Base-by-base conservation (phyloP, 75 land plant species). In the Gnetum montanum region DNA sequence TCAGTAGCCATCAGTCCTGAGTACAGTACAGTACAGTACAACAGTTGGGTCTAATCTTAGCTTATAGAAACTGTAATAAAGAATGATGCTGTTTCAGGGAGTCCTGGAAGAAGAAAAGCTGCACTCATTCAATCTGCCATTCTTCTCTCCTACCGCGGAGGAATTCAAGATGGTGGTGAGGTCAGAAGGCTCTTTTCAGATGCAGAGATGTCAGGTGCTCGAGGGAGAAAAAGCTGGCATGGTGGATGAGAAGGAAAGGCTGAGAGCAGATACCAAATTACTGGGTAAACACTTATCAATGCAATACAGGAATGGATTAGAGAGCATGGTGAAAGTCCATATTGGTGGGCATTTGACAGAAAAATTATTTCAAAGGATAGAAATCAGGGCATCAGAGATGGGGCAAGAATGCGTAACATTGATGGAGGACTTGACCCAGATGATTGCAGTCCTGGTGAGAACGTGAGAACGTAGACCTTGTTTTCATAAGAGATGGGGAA, bases 91-190 rank as follows among this genome's bases (percentile, higher is more conserved):
- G n/a, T n/a, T n/a, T n/a, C n/a, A 49, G 31, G 31, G 31, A 6
- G 8, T 47, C 0, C 6, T 47, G 0, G 1, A 28, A 13, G 4
- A 49, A 26, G 31, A 49, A 7, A 49, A 49, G n/a, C 29, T 25
- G 52, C n/a, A 49, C 10, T 49, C 52, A 10, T 49, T 49, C 52
- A 49, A 49, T 10, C 1, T 49, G 4, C 52, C 52, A 1, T 28
- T 10, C 31, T 49, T 49, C n/a, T 11, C 13, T 49, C 52, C 52
- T 13, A 49, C 25, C 29, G 2, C 12, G 0, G 31, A 49, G 5
- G 52, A 49, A 27, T 1, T 49, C 28, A 27, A 29, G 19, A 29
- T n/a, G 7, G 29, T 29, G 5, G 52, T 49, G 4, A 15, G n/a
- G 13, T 27, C n/a, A 10, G 7, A 24, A 4, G 52, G 52, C 16